Percentiles rank a stretch among this genome's conserved stretches.
Evolutionary conservation across 1,284 basidiomycete species (phyloP).

Genomic region (Cerioporus squamosus): DNA sequence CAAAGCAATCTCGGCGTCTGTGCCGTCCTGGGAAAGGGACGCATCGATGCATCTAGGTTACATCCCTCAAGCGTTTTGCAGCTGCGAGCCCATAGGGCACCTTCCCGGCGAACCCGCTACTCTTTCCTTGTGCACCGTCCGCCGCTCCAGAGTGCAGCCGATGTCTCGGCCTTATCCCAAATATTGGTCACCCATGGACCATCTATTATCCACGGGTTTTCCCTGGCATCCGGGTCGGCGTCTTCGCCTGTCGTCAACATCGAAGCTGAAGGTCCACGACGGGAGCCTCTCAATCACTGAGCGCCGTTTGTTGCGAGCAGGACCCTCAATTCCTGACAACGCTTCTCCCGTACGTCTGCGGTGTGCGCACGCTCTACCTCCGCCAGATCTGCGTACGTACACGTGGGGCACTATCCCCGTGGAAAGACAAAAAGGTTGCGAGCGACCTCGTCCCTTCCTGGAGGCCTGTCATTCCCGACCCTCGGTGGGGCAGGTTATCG

Average conservation of each 20-base stretch:
- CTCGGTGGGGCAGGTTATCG: constrained; percentile 14
- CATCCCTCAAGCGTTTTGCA: neutral
- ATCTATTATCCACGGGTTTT: neutral
- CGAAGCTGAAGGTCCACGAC: constrained; percentile 1
- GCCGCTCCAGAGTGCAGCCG: no score
- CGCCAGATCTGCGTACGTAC: neutral
- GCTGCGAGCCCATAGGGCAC: no score
- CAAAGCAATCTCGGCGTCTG: constrained; percentile 9
- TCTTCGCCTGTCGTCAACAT: neutral
- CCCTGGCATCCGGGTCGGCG: neutral
- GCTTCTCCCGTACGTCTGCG: constrained; percentile 1
- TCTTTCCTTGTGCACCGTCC: no score
- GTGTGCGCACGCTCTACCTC: constrained; percentile 15
- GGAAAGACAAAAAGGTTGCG: constrained; percentile 17
- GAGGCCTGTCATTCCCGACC: constrained; percentile 6
- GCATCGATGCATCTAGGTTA: constrained; percentile 2
- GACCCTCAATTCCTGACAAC: neutral
- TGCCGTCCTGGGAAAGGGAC: constrained; percentile 7
- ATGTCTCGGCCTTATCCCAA: no score
- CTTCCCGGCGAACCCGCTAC: no score
- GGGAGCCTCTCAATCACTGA: neutral
- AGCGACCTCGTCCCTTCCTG: neutral
- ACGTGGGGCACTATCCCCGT: constrained; percentile 3
- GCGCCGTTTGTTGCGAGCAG: neutral
- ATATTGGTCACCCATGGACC: neutral